Evolutionary conservation across 2,329 filamentous ascomycete genomes (phyloP), one percentile per base, ranked within the genome.

Genomic region (Neocatenulostroma microsporum): DNA sequence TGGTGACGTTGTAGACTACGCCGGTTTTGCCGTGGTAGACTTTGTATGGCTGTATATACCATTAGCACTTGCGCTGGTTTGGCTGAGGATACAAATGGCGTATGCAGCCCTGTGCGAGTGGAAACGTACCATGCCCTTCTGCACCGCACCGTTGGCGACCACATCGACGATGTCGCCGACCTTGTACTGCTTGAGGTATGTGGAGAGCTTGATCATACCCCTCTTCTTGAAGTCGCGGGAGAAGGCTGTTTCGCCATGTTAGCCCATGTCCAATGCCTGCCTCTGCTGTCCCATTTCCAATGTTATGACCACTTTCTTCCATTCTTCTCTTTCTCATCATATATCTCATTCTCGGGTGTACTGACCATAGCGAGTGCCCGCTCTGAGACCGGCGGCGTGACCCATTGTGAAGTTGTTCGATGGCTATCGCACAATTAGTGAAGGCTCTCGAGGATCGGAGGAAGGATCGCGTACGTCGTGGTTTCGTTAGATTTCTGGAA

Each of bases 101-200:
- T 17, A 17, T n/a, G 15, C 18, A 13, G 8, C 12, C 26, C 23
- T 18, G 30, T 15, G 14, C 19, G 17, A 21, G 17, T 13, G 20
- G 40, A 21, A 38, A 72, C 81, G 80, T 74, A 91, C 84, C 56
- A 58, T 58, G 50, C 87, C 88, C 80, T 94, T 94, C 76, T 94
- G 88, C 53, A 93, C 84, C 63, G 87, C 91, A 82, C 88, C 91
- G 76, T 98, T 96, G 64, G 84, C 84, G 73, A 94, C 93, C 68
- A 98, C 86, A 68, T 98, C 91, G 63, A 98, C 91, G 60, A 96
- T 95, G 64, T 98, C 91, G 69, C 91, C 91, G 63, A 98, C 91
- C 80, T 82, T 86, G 83, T 93, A 96, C 66, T 84, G 78, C 69
- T 80, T 81, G 62, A 98, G 75, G 78, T 96, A 98, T 65, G 89